Evolutionary conservation across 129 eudicot species (phyloP).

Genomic region (Chrysanthemum makinoi): DNA sequence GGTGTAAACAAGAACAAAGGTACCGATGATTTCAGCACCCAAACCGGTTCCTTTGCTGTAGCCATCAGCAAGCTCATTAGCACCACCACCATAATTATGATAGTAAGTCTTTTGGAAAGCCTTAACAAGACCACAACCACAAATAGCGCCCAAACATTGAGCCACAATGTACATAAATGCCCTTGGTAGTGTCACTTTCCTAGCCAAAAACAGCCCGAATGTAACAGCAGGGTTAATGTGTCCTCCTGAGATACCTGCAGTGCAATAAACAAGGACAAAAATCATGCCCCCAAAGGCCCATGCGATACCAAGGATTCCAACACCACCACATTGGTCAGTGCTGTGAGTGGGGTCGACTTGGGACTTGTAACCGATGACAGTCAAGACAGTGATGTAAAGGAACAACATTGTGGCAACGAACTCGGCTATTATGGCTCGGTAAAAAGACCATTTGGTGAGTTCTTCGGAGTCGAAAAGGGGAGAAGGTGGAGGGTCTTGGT

Average conservation of each 20-base stretch:
- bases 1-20: slow-evolving; percentile 61
- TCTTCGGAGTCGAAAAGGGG: slow-evolving; percentile 44
- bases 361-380: slow-evolving; percentile 60
- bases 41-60: slow-evolving; percentile 59
- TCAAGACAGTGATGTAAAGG: slow-evolving; percentile 67
- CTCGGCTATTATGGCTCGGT: slow-evolving; percentile 60
- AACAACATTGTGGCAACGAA: slow-evolving; percentile 59
- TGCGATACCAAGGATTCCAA: slow-evolving; percentile 62
- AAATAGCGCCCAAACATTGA: slow-evolving; percentile 60
- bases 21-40: slow-evolving; percentile 69
- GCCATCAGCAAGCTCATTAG: slow-evolving; percentile 48
- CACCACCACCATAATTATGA: slow-evolving; percentile 55
- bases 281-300: slow-evolving; percentile 78
- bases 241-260: slow-evolving; percentile 78
- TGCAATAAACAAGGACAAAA: slow-evolving; percentile 51
- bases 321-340: slow-evolving; percentile 53
- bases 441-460: slow-evolving; percentile 59
- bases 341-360: slow-evolving; percentile 35
- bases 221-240: slow-evolving; percentile 82
- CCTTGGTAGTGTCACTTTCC: slow-evolving; percentile 48
- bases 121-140: slow-evolving; percentile 63
- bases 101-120: slow-evolving; percentile 56
- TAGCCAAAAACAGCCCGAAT: slow-evolving; percentile 64
- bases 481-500: slow-evolving; percentile 70
- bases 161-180: slow-evolving; percentile 61